Evolutionary conservation across 2,329 filamentous ascomycete genomes (phyloP), one percentile per base, ranked within the genome.

Genomic region (Akanthomyces uredinophilus): DNA sequence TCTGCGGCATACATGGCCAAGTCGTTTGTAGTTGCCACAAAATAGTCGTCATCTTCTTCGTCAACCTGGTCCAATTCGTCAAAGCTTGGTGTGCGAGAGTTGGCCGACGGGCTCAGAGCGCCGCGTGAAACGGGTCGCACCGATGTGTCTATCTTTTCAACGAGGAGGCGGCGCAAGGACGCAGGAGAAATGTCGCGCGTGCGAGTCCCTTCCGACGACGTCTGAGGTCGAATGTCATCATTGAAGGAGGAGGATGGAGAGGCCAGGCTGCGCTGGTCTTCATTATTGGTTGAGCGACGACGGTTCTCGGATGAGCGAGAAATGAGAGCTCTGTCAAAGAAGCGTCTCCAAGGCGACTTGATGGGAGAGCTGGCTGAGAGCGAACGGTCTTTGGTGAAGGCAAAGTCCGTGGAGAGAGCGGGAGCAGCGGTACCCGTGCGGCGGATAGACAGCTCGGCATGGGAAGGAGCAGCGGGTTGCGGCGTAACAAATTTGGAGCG

Each of bases 401-500:
- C 18, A 79, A 77, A 37, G 62, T 47, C 24, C 6, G 77, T 70
- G 51, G 84, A 78, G 65, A 79, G 77, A 66, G 71, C 64, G 71
- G 70, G 44, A 69, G 66, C 52, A 72, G 66, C 44, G 70, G 65
- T 18, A 64, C 64, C 14, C 73, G 73, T 47, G 73, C 72, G 18
- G 73, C 72, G 54, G 66, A 68, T 39, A 73, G 66, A 60, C 24
- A 58, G 20, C 70, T 71, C 37, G 67, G 66, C 32, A 66, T 46
- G 18, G 37, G 53, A 55, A 13, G 66, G 41, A 47, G 66, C 63
- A 37, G 68, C 68, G 24, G 86, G 84, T 59, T 87, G 81, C 13
- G 89, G 91, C 37, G 88, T 85, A 67, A 86, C 79, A 71, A 87
- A 96, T 70, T 89, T 92, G 76, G 91, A 89, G 35, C 83, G 79